phyloP scores from a whole-genome alignment of 371 early-diverging fungal species.

The Entomophthora muscae region DNA sequence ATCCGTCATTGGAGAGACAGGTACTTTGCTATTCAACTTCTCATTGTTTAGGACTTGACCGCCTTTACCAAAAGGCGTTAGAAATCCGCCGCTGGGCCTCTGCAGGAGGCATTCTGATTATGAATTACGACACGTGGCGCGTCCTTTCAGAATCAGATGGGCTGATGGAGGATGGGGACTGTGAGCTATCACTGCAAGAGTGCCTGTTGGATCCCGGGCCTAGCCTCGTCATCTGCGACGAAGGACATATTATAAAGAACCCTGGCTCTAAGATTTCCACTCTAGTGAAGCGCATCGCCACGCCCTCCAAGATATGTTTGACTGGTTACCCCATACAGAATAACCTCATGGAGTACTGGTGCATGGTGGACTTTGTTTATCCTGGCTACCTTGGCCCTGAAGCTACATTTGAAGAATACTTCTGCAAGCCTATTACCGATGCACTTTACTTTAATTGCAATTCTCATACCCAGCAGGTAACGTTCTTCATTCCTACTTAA shows the following conservation, averaged over 20 bases:
- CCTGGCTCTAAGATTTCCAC: conserved; percentile 13
- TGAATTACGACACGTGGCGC: conserved; percentile 42
- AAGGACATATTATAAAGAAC: conserved; percentile 64
- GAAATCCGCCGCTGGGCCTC: conserved; percentile 22
- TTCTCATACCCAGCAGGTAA: conserved; percentile 17
- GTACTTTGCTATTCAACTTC: conserved; percentile 8
- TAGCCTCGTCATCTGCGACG: conserved; percentile 58
- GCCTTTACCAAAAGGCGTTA: neutral
- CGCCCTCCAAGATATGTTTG: conserved; percentile 46
- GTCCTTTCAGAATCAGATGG: conserved; percentile 12
- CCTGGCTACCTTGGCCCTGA: conserved; percentile 38
- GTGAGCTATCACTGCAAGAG: neutral
- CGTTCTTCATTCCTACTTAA: neutral
- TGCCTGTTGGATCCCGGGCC: conserved; percentile 39
- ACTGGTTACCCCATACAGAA: conserved; percentile 87
- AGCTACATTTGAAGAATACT: conserved; percentile 31
- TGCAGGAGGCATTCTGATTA: conserved; percentile 41
- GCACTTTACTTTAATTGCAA: conserved; percentile 43
- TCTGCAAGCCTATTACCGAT: conserved; percentile 39
- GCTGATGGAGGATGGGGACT: neutral
- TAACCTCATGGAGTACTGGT: conserved; percentile 42
- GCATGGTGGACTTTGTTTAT: conserved; percentile 51
- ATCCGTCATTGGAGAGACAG: conserved; percentile 10
- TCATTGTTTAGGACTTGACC: neutral
- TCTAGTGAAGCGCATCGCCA: conserved; percentile 23